Evolutionary conservation across 2,329 filamentous ascomycete species (phyloP), one percentile per base, ranked within the genome.

Genomic region (Fusarium keratoplasticum): DNA sequence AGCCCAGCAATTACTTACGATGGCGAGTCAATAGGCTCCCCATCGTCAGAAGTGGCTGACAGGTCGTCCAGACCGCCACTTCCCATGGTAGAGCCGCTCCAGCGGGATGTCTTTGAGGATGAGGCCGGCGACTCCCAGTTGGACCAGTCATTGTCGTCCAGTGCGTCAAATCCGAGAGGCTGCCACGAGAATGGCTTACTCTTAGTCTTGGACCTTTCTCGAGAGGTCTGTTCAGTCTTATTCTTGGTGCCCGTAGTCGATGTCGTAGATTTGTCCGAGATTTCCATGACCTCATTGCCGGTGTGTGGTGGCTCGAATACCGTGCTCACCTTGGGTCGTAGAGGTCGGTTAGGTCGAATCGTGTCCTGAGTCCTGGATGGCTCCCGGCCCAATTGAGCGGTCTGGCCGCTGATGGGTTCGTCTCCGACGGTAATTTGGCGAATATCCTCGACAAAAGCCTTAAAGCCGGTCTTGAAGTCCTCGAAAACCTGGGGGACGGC

Each of bases 361-460:
- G 85, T 88, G 69, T 87, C 85, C 72, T 87, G 85, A 63, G 86
- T 81, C 40, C 78, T 72, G 40, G 64, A 57, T 33, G 67, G 69
- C 29, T 76, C 64, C 44, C 61, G 63, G 38, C 29, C 61, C n/a
- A 77, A 74, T 42, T 70, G 75, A 35, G 69, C 63, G 38, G 73
- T 14, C 33, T 81, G 80, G 16, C 90, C 92, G 69, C 87, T 91
- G 72, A 95, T 90, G 18, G 92, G 94, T 84, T 99, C 96, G 64
- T 99, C 96, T 27, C 96, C 96, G 8, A 99, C 95, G 0, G 96
- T 98, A 16, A 96, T 97, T 83, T 98, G 96, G 75, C 95, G 90
- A 57, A 99, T 91, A 80, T 99, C 96, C 81, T 98, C 96, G 69
- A 98, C 91, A 83, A 99, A 99, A 2, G 94, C 98, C 91, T 94